These are phyloP conservation scores for Tylopilus plumbeoviolaceoides DNA, from an alignment of 768 basidiomycete genomes.

Conservation along the genomic window DNA sequence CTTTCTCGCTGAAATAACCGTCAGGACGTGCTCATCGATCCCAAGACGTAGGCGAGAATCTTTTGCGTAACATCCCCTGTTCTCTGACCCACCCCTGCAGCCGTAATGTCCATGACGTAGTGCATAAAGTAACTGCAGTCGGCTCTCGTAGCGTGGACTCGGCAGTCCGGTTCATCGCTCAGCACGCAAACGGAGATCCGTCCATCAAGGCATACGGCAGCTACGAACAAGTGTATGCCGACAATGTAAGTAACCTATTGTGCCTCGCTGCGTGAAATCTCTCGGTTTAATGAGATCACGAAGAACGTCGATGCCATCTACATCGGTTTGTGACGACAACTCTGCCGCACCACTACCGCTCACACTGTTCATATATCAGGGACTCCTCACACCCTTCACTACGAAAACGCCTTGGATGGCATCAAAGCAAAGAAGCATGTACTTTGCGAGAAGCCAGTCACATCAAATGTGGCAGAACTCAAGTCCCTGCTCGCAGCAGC, in stretches of 20 bases:
- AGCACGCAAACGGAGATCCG: conserved; percentile 45
- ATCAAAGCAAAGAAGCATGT: conserved; percentile 81
- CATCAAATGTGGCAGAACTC: conserved; percentile 71
- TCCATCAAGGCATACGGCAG: conserved; percentile 64
- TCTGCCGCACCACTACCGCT: neutral
- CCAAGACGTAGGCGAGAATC: conserved; percentile 53
- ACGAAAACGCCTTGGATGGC: conserved; percentile 69
- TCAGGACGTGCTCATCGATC: conserved; percentile 75
- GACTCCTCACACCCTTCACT: conserved; percentile 84
- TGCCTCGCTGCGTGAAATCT: neutral
- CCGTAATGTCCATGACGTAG: conserved; percentile 61
- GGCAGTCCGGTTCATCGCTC: conserved; percentile 65
- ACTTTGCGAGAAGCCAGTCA: conserved; percentile 87
- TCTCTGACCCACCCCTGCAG: conserved; percentile 31
- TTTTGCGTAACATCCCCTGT: neutral
- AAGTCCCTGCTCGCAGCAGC: conserved; percentile 70
- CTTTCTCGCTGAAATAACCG: conserved; percentile 1
- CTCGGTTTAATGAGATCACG: neutral
- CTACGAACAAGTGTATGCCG: conserved; percentile 71
- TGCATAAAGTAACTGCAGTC: conserved; percentile 67
- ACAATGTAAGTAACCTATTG: conserved; percentile 45
- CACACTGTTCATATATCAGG: conserved; percentile 37
- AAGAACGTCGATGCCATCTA: conserved; percentile 76
- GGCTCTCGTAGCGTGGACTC: conserved; percentile 71
- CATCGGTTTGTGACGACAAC: conserved; percentile 44